Evolutionary conservation across 2,329 filamentous ascomycete genomes (phyloP).

Genomic region (Nigrospora osmanthi): DNA sequence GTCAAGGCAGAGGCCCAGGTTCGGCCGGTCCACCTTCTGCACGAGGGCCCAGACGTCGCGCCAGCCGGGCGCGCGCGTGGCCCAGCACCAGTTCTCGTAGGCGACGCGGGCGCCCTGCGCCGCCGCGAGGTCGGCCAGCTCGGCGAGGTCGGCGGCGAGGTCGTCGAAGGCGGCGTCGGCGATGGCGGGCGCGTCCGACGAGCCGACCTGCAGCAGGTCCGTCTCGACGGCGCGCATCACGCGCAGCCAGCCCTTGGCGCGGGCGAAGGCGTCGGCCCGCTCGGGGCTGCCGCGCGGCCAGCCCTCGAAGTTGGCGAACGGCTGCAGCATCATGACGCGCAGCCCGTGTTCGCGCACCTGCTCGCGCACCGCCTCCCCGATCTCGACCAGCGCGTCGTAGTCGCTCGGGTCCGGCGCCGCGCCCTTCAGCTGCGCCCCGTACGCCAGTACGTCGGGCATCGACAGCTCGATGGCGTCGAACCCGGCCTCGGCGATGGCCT

Average conservation of each 20-base stretch:
- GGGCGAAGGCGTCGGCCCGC: slow-evolving; percentile 52
- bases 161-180: slow-evolving; percentile 32
- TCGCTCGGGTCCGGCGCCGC: slow-evolving; percentile 46
- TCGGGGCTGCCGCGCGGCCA: slow-evolving; percentile 54
- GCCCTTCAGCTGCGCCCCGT: slow-evolving; percentile 41
- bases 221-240: slow-evolving; percentile 66
- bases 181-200: slow-evolving; percentile 56
- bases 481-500: slow-evolving; percentile 54
- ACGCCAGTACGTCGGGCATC: slow-evolving; percentile 63
- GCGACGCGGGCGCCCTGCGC: slow-evolving; percentile 52
- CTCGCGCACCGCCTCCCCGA: slow-evolving; percentile 44
- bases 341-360: slow-evolving; percentile 47
- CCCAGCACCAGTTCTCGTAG: slow-evolving; percentile 82
- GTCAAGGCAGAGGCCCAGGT: slow-evolving; percentile 69
- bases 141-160: slow-evolving; percentile 53
- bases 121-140: slow-evolving; percentile 55
- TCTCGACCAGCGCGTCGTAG: slow-evolving; percentile 47
- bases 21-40: slow-evolving; percentile 49
- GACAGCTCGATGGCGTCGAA: slow-evolving; percentile 67
- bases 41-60: slow-evolving; percentile 64
- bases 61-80: slow-evolving; percentile 62
- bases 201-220: slow-evolving; percentile 61
- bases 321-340: slow-evolving; percentile 64
- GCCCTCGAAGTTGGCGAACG: slow-evolving; percentile 71
- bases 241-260: slow-evolving; percentile 58